Evolutionary conservation across 2,329 filamentous ascomycete genomes (phyloP).

Genomic region (Diaporthe amygdali): DNA sequence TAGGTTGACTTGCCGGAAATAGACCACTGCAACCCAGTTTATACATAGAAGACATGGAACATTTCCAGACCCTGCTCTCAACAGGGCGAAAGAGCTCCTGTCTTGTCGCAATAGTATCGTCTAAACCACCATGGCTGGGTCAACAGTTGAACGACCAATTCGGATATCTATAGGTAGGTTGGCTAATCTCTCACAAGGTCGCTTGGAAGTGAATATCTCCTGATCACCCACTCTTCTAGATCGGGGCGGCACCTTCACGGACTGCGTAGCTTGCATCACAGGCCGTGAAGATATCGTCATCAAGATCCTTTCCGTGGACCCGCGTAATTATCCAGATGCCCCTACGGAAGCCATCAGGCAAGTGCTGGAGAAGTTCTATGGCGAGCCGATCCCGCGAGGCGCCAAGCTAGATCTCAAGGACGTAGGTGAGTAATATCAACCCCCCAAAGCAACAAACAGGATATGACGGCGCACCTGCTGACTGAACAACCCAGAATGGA

Average conservation of each 20-base stretch:
- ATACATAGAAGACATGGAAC: not conserved
- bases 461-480: not conserved
- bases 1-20: not conserved
- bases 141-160: not conserved
- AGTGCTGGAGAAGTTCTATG: slow-evolving; percentile 26
- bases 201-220: not conserved
- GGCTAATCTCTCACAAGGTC: not conserved
- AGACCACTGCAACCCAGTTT: too few relatives aligned
- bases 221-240: not conserved
- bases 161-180: not conserved
- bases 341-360: slow-evolving; percentile 63
- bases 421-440: not conserved
- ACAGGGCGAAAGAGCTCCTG: not conserved
- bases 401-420: not conserved
- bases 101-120: not conserved
- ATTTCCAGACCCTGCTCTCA: not conserved
- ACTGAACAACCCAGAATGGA: not conserved
- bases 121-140: not conserved
- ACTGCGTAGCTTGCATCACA: slow-evolving; percentile 3
- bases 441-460: not conserved
- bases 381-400: slow-evolving; percentile 22
- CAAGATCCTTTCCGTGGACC: slow-evolving; percentile 71
- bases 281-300: slow-evolving; percentile 67
- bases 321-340: slow-evolving; percentile 70
- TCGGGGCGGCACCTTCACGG: slow-evolving; percentile 14